Conservation (phyloP, 371 early-diverging fungal genomes). For the Rhizomucor miehei region DNA sequence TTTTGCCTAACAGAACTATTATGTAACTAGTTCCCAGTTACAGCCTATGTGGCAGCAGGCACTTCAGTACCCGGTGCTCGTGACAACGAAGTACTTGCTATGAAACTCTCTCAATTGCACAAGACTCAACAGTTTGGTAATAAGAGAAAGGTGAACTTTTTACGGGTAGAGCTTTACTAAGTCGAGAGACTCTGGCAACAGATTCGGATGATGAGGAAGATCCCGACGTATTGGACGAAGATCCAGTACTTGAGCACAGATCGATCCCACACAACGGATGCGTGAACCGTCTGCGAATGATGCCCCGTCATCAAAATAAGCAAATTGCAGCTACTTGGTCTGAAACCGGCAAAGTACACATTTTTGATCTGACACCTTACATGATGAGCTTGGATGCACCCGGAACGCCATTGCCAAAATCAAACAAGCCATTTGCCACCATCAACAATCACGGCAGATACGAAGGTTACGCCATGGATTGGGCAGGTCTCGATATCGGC, state of each 20-base stretch:
- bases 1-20: background rate
- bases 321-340: slow-evolving; percentile 90
- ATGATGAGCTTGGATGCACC: slow-evolving; percentile 79
- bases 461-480: slow-evolving; percentile 97
- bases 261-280: slow-evolving; percentile 87
- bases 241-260: slow-evolving; percentile 86
- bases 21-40: slow-evolving; percentile 75
- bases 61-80: slow-evolving; percentile 84
- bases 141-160: background rate
- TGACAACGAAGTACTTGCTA: slow-evolving; percentile 87
- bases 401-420: slow-evolving; percentile 62
- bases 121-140: slow-evolving; percentile 86
- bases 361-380: slow-evolving; percentile 80
- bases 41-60: slow-evolving; percentile 92
- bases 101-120: slow-evolving; percentile 92
- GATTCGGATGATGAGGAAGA: slow-evolving; percentile 76
- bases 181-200: slow-evolving; percentile 2
- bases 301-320: slow-evolving; percentile 57
- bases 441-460: slow-evolving; percentile 73
- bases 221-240: slow-evolving; percentile 85
- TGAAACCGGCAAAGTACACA: slow-evolving; percentile 90
- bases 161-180: background rate
- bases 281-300: slow-evolving; percentile 86
- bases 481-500: slow-evolving; percentile 73
- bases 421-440: slow-evolving; percentile 73